Conservation (phyloP, 108 stramenopile genomes). For the Seminavis robusta region DNA sequence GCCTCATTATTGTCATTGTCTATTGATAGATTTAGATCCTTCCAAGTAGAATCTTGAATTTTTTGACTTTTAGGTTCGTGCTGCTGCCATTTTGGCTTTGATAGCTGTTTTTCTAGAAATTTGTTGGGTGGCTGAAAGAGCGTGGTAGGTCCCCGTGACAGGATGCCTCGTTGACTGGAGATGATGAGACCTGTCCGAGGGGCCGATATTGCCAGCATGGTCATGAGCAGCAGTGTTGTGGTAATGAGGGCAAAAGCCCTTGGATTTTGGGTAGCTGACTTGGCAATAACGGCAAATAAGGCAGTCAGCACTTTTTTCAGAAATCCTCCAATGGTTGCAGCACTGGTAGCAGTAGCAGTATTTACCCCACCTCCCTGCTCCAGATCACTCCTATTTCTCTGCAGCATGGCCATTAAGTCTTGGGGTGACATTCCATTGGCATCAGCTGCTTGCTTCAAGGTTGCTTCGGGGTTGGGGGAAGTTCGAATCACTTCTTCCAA, state of each 20-base stretch:
- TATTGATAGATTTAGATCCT: slow-evolving; percentile 44
- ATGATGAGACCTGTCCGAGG: slow-evolving; percentile 68
- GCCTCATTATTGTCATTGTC: slow-evolving; percentile 19
- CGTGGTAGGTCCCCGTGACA: slow-evolving; percentile 46
- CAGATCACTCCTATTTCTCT: slow-evolving; percentile 60
- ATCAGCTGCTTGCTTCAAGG: slow-evolving; percentile 56
- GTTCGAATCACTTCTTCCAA: slow-evolving; percentile 58
- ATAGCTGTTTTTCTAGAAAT: slow-evolving; percentile 13
- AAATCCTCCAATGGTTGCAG: slow-evolving; percentile 14
- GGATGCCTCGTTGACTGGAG: slow-evolving; percentile 29
- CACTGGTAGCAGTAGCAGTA: slow-evolving; percentile 8
- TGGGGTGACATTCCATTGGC: slow-evolving; percentile 53
- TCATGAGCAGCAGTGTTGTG: slow-evolving; percentile 9
- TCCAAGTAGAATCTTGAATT: slow-evolving; percentile 27
- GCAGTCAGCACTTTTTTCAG: slow-evolving; percentile 37
- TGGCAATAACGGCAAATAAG: slow-evolving; percentile 25
- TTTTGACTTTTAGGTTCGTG: slow-evolving; percentile 22
- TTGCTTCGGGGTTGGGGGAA: slow-evolving; percentile 67
- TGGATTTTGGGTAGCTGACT: slow-evolving; percentile 47
- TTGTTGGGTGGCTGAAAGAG: slow-evolving; percentile 13
- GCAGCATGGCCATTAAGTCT: slow-evolving; percentile 57
- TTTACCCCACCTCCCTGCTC: slow-evolving; percentile 34
- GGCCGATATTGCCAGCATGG: slow-evolving; percentile 38
- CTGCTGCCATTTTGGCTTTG: background rate
- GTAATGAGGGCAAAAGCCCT: slow-evolving; percentile 36